Evolutionary conservation across 805 yeast species (phyloP).

Genomic region (Blastobotrys mokoenaii): DNA sequence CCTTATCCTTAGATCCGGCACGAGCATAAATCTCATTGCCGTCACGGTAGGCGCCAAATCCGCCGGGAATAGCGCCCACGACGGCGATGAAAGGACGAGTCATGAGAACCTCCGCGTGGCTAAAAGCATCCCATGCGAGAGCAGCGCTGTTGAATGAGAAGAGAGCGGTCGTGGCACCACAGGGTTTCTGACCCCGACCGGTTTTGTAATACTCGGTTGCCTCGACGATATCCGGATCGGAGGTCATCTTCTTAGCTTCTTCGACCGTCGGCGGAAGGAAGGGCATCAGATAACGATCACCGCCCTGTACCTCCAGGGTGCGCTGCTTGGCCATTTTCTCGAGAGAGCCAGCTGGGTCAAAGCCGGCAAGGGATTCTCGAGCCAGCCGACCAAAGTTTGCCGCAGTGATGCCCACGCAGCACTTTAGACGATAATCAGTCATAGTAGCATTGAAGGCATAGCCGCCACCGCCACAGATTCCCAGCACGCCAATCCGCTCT

Average conservation of each 20-base stretch:
- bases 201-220: conserved; percentile 14
- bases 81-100: conserved; percentile 11
- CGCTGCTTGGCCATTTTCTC: not conserved
- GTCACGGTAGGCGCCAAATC: not conserved
- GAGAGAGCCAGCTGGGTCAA: not conserved
- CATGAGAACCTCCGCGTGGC: conserved; percentile 4
- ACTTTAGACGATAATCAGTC: conserved; percentile 10
- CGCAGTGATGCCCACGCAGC: conserved; percentile 8
- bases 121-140: conserved; percentile 7
- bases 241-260: not conserved
- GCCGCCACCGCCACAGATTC: conserved; percentile 14
- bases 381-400: conserved; percentile 8
- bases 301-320: not conserved
- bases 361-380: not conserved
- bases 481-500: conserved; percentile 9
- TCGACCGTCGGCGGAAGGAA: not conserved
- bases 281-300: not conserved
- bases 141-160: not conserved
- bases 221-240: conserved; percentile 7
- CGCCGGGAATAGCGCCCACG: not conserved
- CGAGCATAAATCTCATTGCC: conserved; percentile 2
- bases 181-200: conserved; percentile 8
- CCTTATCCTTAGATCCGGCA: conserved; percentile 4
- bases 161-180: not conserved
- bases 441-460: conserved; percentile 11